Base-by-base conservation (phyloP, 2,329 filamentous ascomycete species). In the Diaporthe batatas region DNA sequence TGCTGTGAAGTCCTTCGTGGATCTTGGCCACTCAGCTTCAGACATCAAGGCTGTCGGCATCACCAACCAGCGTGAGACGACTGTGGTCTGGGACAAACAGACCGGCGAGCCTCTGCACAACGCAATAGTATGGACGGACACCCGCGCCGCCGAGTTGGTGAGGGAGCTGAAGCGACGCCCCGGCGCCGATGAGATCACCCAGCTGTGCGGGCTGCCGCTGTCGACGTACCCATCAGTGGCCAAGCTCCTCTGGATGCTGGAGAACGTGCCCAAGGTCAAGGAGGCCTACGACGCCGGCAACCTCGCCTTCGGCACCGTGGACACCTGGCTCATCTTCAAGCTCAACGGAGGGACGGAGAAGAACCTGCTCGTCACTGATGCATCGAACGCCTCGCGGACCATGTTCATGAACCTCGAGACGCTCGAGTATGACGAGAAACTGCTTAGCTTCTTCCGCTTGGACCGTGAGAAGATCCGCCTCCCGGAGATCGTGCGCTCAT, bases 401-500 rank as follows among this genome's bases (percentile, higher is more conserved):
- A 97, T 97, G 94, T 96, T 98, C 82, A 95, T 97, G 92, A 94
- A 97, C 83, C 87, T 98, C 70, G 88, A 91, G 77, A 95, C 91
- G 12, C 87, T 95, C 73, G 82, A 95, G 77, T 98, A 97, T 82
- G 94, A 96, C 80, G 90, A 95, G 70, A 86, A 87, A 49, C 87
- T 97, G 32, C 85, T 97, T 34, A 84, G 90, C 29, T 97, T 97
- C 84, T 97, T 97, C 82, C 89, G 89, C 59, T 88, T 98, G 74
- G 88, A 90, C 78, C 81, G 78, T 62, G 86, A 85, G 69, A 96
- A 95, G 81, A 84, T 97, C 53, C 86, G 88, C 67, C 86, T 98
- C 16, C 95, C 95, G 16, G 90, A 91, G 78, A 97, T 98, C 76
- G 92, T 95, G 6, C 91, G 92, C 1, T 97, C 94, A 0, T 94